phyloP scores from a whole-genome alignment of 345 rosid species.

The Salix udensis region DNA sequence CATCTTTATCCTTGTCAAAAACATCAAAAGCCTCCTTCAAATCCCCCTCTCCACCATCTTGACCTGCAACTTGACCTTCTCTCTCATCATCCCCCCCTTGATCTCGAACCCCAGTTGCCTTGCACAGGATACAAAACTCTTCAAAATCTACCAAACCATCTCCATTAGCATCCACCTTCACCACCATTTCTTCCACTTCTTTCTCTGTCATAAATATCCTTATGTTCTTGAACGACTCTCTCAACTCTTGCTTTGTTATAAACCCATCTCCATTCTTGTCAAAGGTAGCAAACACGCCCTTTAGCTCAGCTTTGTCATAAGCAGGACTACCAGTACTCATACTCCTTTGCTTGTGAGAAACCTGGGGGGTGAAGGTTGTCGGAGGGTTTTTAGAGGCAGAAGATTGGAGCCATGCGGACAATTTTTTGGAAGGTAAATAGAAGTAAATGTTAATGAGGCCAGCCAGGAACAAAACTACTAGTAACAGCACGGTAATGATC shows the following conservation, averaged over 20 bases:
- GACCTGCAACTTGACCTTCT: background rate
- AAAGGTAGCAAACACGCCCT: slow-evolving; percentile 26
- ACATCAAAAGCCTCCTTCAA: slow-evolving; percentile 33
- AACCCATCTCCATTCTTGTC: slow-evolving; percentile 35
- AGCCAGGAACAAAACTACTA: slow-evolving; percentile 29
- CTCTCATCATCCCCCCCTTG: background rate
- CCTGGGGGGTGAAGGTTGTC: background rate
- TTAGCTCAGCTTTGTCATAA: slow-evolving; percentile 15
- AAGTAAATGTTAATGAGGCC: slow-evolving; percentile 35
- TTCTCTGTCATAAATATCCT: slow-evolving; percentile 23
- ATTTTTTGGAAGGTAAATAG: slow-evolving; percentile 30
- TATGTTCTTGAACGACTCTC: slow-evolving; percentile 28
- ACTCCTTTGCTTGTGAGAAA: background rate
- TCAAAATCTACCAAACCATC: slow-evolving; percentile 31
- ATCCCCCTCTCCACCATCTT: slow-evolving; percentile 1
- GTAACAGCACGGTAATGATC: slow-evolving; percentile 26
- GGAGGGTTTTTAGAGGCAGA: background rate
- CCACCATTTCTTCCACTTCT: slow-evolving; percentile 28
- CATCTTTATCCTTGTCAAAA: slow-evolving; percentile 29
- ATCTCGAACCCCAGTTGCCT: background rate
- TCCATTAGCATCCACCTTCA: slow-evolving; percentile 28
- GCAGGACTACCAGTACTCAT: background rate
- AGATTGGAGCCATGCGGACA: slow-evolving; percentile 29
- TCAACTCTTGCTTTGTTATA: slow-evolving; percentile 26
- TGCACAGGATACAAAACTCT: slow-evolving; percentile 23